Evolutionary conservation across 2,329 filamentous ascomycete species (phyloP).

Genomic region (Ceratocystis lukuohia): DNA sequence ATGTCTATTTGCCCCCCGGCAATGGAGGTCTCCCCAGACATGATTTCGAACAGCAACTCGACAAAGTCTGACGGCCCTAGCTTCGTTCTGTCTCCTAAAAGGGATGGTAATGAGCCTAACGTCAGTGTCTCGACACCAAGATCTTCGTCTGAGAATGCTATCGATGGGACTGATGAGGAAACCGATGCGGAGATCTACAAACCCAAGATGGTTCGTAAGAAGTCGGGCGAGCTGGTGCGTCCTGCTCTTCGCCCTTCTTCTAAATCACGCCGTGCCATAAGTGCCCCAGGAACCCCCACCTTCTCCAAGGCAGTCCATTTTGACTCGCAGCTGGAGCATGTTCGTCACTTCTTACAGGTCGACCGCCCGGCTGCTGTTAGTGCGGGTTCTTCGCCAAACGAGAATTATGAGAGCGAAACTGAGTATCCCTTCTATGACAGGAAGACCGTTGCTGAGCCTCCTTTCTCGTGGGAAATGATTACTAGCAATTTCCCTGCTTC

Average conservation of each 20-base stretch:
- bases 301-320: conserved; percentile 98
- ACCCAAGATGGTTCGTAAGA: conserved; percentile 92
- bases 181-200: conserved; percentile 50
- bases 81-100: conserved; percentile 30
- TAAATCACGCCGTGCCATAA: conserved; percentile 74
- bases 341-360: conserved; percentile 87
- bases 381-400: conserved; percentile 80
- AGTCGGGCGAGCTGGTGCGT: conserved; percentile 91
- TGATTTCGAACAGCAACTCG: conserved; percentile 31
- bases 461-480: conserved; percentile 77
- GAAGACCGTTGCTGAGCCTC: conserved; percentile 26
- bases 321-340: conserved; percentile 89
- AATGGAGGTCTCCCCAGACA: conserved; percentile 22
- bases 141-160: conserved; percentile 35
- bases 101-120: conserved; percentile 41
- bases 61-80: conserved; percentile 30
- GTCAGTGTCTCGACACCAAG: conserved; percentile 30
- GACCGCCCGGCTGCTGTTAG: conserved; percentile 94
- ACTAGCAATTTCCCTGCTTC: conserved; percentile 69
- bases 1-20: conserved; percentile 54
- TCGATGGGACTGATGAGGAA: conserved; percentile 47
- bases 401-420: conserved; percentile 70
- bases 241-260: conserved; percentile 61
- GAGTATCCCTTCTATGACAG: conserved; percentile 65
- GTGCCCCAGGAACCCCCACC: conserved; percentile 93